A percentile compares a stretch with the other conserved stretches of the same genome.
phyloP scores from a whole-genome alignment of 106 monocot species.

The Ottelia alismoides region DNA sequence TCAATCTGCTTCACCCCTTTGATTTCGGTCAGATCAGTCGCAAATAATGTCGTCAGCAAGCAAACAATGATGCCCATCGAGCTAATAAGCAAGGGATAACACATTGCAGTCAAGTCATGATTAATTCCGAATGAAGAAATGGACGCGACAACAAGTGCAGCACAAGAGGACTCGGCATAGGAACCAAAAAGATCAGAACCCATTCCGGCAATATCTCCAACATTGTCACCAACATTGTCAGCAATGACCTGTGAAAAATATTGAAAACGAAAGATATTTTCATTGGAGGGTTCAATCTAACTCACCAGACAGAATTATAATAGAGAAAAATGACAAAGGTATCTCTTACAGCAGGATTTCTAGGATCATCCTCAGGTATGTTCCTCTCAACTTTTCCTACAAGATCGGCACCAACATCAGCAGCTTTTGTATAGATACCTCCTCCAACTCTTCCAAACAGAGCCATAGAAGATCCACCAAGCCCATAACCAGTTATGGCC shows the following conservation, averaged over 20 bases:
- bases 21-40: slow-evolving; percentile 20
- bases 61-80: slow-evolving; percentile 26
- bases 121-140: slow-evolving; percentile 23
- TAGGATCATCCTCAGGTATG: slow-evolving; percentile 21
- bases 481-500: slow-evolving; percentile 19
- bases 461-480: slow-evolving; percentile 23
- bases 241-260: slow-evolving; percentile 17
- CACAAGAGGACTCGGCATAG: slow-evolving; percentile 20
- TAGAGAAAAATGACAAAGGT: too few relatives aligned
- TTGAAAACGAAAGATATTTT: background rate
- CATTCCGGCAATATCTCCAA: slow-evolving; percentile 28
- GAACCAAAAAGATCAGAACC: slow-evolving; percentile 25
- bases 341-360: slow-evolving; percentile 18
- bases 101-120: slow-evolving; percentile 21
- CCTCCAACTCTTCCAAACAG: slow-evolving; percentile 26
- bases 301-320: too few relatives aligned
- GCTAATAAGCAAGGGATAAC: slow-evolving; percentile 19
- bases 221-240: slow-evolving; percentile 24
- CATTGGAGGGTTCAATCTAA: too few relatives aligned
- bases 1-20: slow-evolving; percentile 20
- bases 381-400: slow-evolving; percentile 20
- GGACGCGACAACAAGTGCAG: slow-evolving; percentile 17
- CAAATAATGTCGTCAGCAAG: slow-evolving; percentile 18
- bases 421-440: slow-evolving; percentile 22
- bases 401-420: slow-evolving; percentile 23